Conservation (phyloP, 148 eudicot species). For the Tetragonia tetragonoides region DNA sequence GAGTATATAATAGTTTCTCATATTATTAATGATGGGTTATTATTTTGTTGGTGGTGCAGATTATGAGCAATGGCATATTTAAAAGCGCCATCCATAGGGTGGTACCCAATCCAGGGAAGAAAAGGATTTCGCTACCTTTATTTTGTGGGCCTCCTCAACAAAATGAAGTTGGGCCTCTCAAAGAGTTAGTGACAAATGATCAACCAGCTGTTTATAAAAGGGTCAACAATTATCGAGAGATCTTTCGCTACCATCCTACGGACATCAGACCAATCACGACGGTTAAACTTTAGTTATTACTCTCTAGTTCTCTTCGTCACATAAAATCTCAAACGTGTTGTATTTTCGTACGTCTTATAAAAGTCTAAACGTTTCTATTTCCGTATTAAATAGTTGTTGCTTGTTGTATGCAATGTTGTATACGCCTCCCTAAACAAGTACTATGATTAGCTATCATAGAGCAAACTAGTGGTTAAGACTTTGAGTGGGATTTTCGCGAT, state of each 20-base stretch:
- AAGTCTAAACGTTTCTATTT: too few species aligned
- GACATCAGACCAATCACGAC: conserved; percentile 4
- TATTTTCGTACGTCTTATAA: too few species aligned
- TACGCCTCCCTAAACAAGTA: too few species aligned
- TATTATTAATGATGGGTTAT: neutral
- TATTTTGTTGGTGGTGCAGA: conserved; percentile 12
- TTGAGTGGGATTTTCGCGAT: too few species aligned
- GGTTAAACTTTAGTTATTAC: conserved; percentile 7
- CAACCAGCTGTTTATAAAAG: conserved; percentile 10
- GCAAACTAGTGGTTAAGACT: too few species aligned
- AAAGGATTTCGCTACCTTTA: conserved; percentile 30
- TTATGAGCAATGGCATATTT: conserved; percentile 37
- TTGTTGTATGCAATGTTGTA: too few species aligned
- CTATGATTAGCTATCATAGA: too few species aligned
- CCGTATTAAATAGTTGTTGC: too few species aligned
- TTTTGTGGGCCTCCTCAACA: conserved; percentile 22
- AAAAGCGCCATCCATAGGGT: conserved; percentile 39
- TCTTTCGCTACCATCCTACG: conserved; percentile 22
- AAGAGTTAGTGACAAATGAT: conserved; percentile 11
- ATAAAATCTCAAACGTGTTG: too few species aligned
- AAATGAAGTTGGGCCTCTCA: conserved; percentile 20
- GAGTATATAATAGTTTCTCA: neutral
- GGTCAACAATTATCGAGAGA: neutral
- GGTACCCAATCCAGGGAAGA: conserved; percentile 26
- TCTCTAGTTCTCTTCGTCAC: too few species aligned